Evolutionary conservation across 2,329 filamentous ascomycete genomes (phyloP), one percentile per base, ranked within the genome.

Genomic region (Neodidymelliopsis sp.): DNA sequence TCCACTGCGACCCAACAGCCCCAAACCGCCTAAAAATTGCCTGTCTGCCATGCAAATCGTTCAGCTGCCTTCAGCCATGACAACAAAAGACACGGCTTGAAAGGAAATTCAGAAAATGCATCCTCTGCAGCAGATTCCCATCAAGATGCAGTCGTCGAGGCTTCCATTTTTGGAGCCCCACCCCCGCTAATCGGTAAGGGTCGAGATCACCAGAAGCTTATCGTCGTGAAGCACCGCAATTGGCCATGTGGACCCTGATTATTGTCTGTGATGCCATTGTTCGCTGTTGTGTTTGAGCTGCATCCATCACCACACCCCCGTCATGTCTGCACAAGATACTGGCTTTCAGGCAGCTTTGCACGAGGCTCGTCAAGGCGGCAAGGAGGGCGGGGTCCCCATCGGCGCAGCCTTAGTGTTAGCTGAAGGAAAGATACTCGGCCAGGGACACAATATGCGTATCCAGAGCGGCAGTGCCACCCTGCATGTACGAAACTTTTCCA

Each of bases 401-500:
- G 83, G 83, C 31, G 83, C 83, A 31, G 80, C 77, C 49, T 77
- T 92, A 19, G 81, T 91, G n/a, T 81, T 83, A 28, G 81, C 81
- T 47, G 82, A 89, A 59, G 89, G 89, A 53, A 84, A 79, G 55
- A 82, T 91, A 29, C 77, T 91, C 4, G 88, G 88, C 13, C 78
- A 81, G 49, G 88, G 88, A 9, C 88, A 88, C 69, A 92, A 92
- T 63, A 84, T 88, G 84, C 80, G 89, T 46, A 82, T 90, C 13
- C 89, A 92, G 71, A 86, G 85, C 47, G 81, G 81, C 44, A 88
- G 85, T 65, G 79, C 87, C 3, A 89, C 86, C 27, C 79, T 91
- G 59, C 88, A 91, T 75, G 87, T 89, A 65, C 22, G 42, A 53
- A 39, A 7, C 19, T 23, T 34, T 42, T 22, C 15, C 28, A 12